A percentile compares a stretch with the other conserved stretches of the same genome.
These are phyloP conservation scores for Cyberlindnera veronae DNA, from an alignment of 805 yeast species.

Conservation along the genomic window DNA sequence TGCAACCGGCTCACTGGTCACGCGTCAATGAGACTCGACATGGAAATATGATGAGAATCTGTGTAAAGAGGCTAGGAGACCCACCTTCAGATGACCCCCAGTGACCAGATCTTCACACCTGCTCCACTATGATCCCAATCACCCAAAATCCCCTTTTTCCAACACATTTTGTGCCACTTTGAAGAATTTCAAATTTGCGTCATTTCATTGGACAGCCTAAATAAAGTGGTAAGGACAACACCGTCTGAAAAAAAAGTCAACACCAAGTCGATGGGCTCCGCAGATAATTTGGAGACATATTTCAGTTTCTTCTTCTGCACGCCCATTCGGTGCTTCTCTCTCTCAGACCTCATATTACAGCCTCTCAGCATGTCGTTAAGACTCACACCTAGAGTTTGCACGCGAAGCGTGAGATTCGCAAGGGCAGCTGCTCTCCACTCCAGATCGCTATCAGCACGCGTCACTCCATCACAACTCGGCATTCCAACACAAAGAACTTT, in stretches of 20 bases:
- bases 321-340: not conserved
- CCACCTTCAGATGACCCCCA: too few relatives aligned
- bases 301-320: not conserved
- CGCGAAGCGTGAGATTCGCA: not conserved
- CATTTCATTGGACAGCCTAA: conserved; percentile 16
- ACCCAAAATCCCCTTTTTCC: too few relatives aligned
- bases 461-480: not conserved
- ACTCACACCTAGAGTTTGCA: not conserved
- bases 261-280: not conserved
- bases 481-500: not conserved
- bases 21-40: too few relatives aligned
- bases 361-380: conserved; percentile 2
- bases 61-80: too few relatives aligned
- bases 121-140: too few relatives aligned
- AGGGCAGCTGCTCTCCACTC: not conserved
- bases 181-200: conserved; percentile 13
- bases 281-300: not conserved
- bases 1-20: conserved; percentile 1
- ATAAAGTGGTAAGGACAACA: conserved; percentile 4
- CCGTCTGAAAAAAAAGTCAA: conserved; percentile 1
- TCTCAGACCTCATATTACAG: too few relatives aligned
- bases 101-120: too few relatives aligned
- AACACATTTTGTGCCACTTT: too few relatives aligned
- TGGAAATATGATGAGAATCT: too few relatives aligned
- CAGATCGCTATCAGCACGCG: conserved; percentile 1